Base-by-base conservation (phyloP, 2,329 filamentous ascomycete genomes). In the Monosporascus cannonballus region DNA sequence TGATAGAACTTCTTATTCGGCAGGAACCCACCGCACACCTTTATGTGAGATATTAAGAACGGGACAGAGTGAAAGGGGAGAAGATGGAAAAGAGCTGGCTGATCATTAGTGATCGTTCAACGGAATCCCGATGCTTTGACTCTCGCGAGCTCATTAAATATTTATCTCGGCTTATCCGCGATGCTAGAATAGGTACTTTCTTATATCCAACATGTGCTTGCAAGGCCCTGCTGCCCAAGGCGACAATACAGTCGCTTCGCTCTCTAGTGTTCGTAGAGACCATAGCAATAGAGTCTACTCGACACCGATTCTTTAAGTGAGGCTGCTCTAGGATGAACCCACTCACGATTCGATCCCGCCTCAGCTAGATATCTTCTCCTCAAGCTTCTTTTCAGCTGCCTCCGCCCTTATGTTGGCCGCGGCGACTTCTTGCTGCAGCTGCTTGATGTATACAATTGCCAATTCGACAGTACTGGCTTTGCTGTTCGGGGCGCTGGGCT, bases 401-500 rank as follows among this genome's bases (percentile, higher is more conserved):
- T 79, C 79, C 15, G 91, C 81, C 60, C 83, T 75, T 55, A 72
- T 75, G 49, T 84, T 85, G 22, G 85, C 84, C 36, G 83, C 80
- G 2, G 78, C 80, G 17, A 90, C 74, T 66, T 95, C 88, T 61
- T 82, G 75, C 70, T 95, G 85, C 56, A 99, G 72, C 55, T 85
- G 80, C 70, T 90, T 93, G 73, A 99, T 96, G 67, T 97, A 96
- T 53, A 92, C 86, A 63, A 97, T 97, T 1, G 94, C 94, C 72
- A 89, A 86, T 71, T 99, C 94, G n/a, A 99, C 94, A 1, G 95
- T 96, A 61, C 89, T 96, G 1, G 94, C 94, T 69, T 97, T 99
- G 72, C 91, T 96, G 64, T 86, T 91, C 34, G 87, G 84, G 50
- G 83, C 79, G 54, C 73, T 75, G 6, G 68, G 69, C 9, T 64